phyloP scores from a whole-genome alignment of 495 filamentous ascomycete genomes.

The Tuber melanosporum region DNA sequence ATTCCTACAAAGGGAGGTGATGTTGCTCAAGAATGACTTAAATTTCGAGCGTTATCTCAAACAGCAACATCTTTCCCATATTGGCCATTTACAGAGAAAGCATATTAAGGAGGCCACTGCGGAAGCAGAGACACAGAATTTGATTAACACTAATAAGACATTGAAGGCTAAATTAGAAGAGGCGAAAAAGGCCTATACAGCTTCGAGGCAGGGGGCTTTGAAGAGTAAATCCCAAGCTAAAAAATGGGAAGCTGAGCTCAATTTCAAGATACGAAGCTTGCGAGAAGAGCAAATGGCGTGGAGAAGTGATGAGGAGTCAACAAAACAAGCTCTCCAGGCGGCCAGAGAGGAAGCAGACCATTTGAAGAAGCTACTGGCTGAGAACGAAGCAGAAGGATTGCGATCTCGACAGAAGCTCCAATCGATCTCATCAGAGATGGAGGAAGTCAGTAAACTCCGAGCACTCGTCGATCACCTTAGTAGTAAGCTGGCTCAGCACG shows the following conservation, averaged over 20 bases:
- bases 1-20: slow-evolving; percentile 58
- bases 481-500: slow-evolving; percentile 51
- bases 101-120: slow-evolving; percentile 62
- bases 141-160: slow-evolving; percentile 65
- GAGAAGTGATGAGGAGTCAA: slow-evolving; percentile 49
- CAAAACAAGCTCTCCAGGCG: slow-evolving; percentile 52
- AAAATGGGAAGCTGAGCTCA: slow-evolving; percentile 64
- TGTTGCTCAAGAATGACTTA: slow-evolving; percentile 64
- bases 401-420: slow-evolving; percentile 54
- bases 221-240: slow-evolving; percentile 58
- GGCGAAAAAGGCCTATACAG: slow-evolving; percentile 56
- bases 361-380: slow-evolving; percentile 54
- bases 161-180: slow-evolving; percentile 62
- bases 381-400: slow-evolving; percentile 57
- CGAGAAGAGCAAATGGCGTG: slow-evolving; percentile 64
- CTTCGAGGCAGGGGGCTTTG: slow-evolving; percentile 59
- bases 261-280: slow-evolving; percentile 53
- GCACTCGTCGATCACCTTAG: slow-evolving; percentile 55
- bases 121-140: slow-evolving; percentile 68
- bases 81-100: slow-evolving; percentile 61
- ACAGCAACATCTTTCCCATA: slow-evolving; percentile 66
- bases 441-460: slow-evolving; percentile 55
- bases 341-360: slow-evolving; percentile 51
- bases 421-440: slow-evolving; percentile 53
- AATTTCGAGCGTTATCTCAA: slow-evolving; percentile 72